Base-by-base conservation (phyloP, 495 filamentous ascomycete genomes). In the Aspergillus incahuasiensis region DNA sequence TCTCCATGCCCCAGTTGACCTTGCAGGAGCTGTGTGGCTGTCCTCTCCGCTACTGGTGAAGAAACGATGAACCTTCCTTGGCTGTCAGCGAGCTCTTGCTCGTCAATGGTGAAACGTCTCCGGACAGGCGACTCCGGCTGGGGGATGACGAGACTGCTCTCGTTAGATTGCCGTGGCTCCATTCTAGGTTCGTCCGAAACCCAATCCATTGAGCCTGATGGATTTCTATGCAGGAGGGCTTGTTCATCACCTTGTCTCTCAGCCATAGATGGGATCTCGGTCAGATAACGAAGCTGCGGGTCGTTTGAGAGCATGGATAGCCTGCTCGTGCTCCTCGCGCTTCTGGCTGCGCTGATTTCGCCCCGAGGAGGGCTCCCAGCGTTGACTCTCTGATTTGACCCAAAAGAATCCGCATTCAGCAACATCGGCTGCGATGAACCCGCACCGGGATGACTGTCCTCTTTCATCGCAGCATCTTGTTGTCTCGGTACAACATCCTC, bases 401-500 rank as follows among this genome's bases (percentile, higher is more conserved):
- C 16, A 22, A 44, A 5, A 8, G 60, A 54, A 9, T 49, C 53
- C 34, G 67, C 68, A 24, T 67, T 66, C 18, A 73, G 56, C 38
- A 71, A 63, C 67, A 74, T 76, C 9, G 70, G 63, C 50, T 71
- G 67, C 1, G 70, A 73, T 2, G 73, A 74, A 7, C 40, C 21
- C 20, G 56, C 58, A 20, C 42, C 57, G 44, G 19, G 50, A 9
- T 25, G 13, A 19, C 24, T 9, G 16, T 39, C 30, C 41, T 45
- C 13, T 8, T 38, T 8, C 32, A 18, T 60, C 18, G 45, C 44
- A 35, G 30, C 42, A 5, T 45, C 49, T 15, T 25, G 44, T 21
- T 28, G 32, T 18, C 32, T 35, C 13, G 32, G 8, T n/a, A 45
- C 38, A 35, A 24, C 42, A 7, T 45, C 47, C 13, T 19, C 43